Evolutionary conservation across 2,329 filamentous ascomycete species (phyloP), one percentile per base, ranked within the genome.

Genomic region (Cyphellophora attinorum): DNA sequence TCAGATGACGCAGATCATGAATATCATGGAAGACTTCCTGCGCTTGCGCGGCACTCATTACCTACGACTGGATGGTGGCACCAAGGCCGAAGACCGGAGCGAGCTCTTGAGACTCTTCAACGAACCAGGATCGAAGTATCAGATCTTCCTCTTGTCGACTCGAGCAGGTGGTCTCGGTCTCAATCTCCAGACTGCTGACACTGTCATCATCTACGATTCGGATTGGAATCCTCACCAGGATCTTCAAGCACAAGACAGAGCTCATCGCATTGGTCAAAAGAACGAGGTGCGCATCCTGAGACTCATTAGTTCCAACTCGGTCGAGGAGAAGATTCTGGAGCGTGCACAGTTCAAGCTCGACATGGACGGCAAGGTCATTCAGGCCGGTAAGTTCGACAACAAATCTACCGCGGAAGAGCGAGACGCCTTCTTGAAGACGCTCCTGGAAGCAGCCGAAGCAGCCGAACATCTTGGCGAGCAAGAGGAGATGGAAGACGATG

Each of bases 1-100:
- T 72, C 91, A 98, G 59, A 98, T 98, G 91, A 98, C 91, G 3
- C 88, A 93, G 42, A 98, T 98, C 56, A 98, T 98, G 91, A 94
- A 98, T 62, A 98, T 98, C 53, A 96, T 98, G 91, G 91, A 98
- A 51, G 91, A 98, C 57, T 98, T 93, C 58, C 63, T 98, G 43
- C 81, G 89, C 3, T 81, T 85, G 53, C 76, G 85, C 45, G 81
- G 80, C 30, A 70, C 94, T 48, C 72, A 82, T 52, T 98, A 93
- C 56, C 71, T 98, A 47, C 86, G 91, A 56, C 70, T 98, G 40
- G 91, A 98, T 53, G 91, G 91, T 66, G 91, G 86, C 1, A 98
- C 91, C 29, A 98, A 98, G 59, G 88, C 91, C 1, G 91, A 98
- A 53, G 91, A 98, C 61, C 85, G 91, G 47, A 95, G 88, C 2